Evolutionary conservation across 768 basidiomycete genomes (phyloP), one percentile per base, ranked within the genome.

Genomic region (Nevesoporus exiguus): DNA sequence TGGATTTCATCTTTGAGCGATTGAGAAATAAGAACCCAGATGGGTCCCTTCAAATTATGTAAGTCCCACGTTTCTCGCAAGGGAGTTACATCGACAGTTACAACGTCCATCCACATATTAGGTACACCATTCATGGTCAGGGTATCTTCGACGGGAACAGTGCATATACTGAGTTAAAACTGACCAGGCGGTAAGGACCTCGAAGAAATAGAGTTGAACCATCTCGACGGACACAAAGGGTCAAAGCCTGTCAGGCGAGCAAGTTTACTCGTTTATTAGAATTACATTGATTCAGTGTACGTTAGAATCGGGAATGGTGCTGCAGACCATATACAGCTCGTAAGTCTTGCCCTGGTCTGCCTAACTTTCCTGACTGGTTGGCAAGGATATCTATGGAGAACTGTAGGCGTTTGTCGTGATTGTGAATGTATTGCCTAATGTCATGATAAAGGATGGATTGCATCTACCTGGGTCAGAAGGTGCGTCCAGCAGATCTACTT

Each of bases 391-490:
- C 51, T 98, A 98, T 60, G 96, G 96, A 30, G 95, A 97, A 73
- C 70, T 94, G 90, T 90, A 59, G 30, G 66, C 52, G 7, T 48
- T 44, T 25, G 30, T 39, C 0, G 0, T 48, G 7, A 19, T 25
- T 31, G 7, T 31, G 5, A 29, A 43, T 14, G 33, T n/a, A n/a
- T 31, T 24, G 1, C 27, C 29, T 54, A 31, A 58, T 25, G 6
- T 54, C 1, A 21, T 9, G 29, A 29, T 51, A 2, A 61, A 90
- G 89, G 46, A 87, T 96, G 89, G 94, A 97, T 75, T 93, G 89
- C 82, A 91, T 98, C 58, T 98, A 98, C 68, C 82, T 98, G 21
- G 87, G 92, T 5, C 94, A 98, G 71, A 98, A 98, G 82, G 88
- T 85, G 36, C 17, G 73, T 55, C 33, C n/a, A 51, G 42, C 21